These are phyloP conservation scores for Posidonia oceanica DNA, from an alignment of 116 monocot species.

Conservation along the genomic window DNA sequence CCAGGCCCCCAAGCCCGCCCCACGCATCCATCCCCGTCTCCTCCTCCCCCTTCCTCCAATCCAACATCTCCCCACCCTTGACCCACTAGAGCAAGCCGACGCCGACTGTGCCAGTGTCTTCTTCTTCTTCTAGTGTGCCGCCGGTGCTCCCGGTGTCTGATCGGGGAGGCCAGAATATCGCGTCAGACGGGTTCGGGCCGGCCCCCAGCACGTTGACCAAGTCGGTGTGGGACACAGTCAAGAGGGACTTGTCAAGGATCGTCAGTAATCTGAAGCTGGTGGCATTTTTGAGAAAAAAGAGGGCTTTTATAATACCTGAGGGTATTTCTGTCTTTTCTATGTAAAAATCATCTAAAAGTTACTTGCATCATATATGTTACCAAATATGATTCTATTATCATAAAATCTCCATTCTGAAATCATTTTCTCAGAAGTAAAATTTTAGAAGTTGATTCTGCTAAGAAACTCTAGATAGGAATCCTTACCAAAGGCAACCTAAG, in stretches of 20 bases:
- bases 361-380: too few species aligned
- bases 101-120: constrained; percentile 5
- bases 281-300: too few species aligned
- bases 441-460: too few species aligned
- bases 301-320: too few species aligned
- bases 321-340: too few species aligned
- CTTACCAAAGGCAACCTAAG: too few species aligned
- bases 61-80: constrained; percentile 21
- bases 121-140: constrained; percentile 4
- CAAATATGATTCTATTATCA: too few species aligned
- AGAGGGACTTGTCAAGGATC: constrained; percentile 77
- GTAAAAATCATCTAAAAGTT: too few species aligned
- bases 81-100: constrained; percentile 10
- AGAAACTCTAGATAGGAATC: too few species aligned
- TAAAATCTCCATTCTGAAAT: too few species aligned
- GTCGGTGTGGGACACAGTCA: constrained; percentile 93
- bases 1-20: constrained; percentile 37
- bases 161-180: constrained; percentile 12
- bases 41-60: constrained; percentile 32
- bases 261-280: constrained; percentile 86
- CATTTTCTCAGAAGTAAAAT: too few species aligned
- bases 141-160: constrained; percentile 10
- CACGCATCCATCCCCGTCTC: constrained; percentile 45
- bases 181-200: constrained; percentile 56
- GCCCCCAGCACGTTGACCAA: constrained; percentile 76